Evolutionary conservation across 768 basidiomycete genomes (phyloP).

Genomic region (Amanita exitialis): DNA sequence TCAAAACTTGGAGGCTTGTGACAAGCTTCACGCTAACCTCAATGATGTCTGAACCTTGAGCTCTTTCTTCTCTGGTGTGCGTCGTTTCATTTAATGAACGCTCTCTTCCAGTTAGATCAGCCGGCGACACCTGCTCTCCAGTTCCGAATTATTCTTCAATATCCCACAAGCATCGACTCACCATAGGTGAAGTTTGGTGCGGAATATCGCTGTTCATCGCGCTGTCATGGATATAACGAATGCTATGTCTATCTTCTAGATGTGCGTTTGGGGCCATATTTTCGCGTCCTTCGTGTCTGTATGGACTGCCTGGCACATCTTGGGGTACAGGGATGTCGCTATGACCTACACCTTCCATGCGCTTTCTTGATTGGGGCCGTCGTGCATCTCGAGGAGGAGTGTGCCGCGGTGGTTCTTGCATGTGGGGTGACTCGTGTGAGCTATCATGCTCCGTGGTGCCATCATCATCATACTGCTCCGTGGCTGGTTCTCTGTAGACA

Average conservation of each 20-base stretch:
- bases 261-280: neutral
- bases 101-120: neutral
- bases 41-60: conserved; percentile 8
- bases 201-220: neutral
- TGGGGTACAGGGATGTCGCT: neutral
- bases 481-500: conserved; percentile 19
- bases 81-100: neutral
- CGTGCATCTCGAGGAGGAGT: neutral
- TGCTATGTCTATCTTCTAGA: neutral
- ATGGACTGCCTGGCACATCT: neutral
- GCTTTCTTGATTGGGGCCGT: neutral
- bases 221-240: conserved; percentile 1
- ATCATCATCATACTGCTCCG: conserved; percentile 5
- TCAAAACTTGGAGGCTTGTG: neutral
- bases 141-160: neutral
- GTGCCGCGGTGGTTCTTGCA: neutral
- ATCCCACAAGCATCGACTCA: neutral
- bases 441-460: neutral
- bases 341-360: neutral
- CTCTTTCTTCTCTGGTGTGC: neutral
- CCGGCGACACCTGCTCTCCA: neutral
- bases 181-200: neutral
- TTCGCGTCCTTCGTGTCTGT: neutral
- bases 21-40: conserved; percentile 11
- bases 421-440: neutral